Conservation (phyloP, 768 basidiomycete species). For the Astraeus odoratus region DNA sequence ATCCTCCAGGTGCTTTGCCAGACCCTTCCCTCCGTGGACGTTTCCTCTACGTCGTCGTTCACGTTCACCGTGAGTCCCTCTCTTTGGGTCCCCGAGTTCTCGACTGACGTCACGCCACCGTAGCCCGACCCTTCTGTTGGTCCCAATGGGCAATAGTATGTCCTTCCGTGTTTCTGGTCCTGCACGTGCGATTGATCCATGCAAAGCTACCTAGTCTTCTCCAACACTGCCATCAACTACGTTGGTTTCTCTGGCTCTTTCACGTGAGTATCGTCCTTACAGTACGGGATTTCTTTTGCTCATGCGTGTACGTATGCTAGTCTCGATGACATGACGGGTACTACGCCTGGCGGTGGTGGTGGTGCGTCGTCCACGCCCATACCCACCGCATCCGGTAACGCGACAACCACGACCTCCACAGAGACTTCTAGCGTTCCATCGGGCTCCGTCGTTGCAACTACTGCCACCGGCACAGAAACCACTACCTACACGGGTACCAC, state of each 20-base stretch:
- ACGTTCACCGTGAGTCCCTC: conserved; percentile 46
- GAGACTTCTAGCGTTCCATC: conserved; percentile 6
- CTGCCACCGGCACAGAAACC: conserved; percentile 4
- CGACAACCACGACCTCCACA: conserved; percentile 11
- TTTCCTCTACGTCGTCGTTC: conserved; percentile 39
- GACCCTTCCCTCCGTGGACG: conserved; percentile 48
- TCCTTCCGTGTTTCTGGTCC: conserved; percentile 1
- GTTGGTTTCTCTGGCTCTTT: conserved; percentile 49
- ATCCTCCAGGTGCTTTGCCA: conserved; percentile 48
- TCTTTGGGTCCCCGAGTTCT: background rate
- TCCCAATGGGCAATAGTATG: conserved; percentile 52
- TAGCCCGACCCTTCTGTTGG: conserved; percentile 54
- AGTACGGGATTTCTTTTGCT: background rate
- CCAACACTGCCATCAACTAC: conserved; percentile 31
- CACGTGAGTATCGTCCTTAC: conserved; percentile 31
- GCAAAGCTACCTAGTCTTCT: conserved; percentile 57
- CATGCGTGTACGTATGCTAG: conserved; percentile 26
- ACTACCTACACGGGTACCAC: conserved; percentile 2
- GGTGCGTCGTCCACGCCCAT: conserved; percentile 14
- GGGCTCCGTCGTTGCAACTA: background rate
- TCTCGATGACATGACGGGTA: conserved; percentile 54
- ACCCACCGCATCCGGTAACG: conserved; percentile 5
- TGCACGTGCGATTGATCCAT: conserved; percentile 3
- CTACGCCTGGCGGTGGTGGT: conserved; percentile 18
- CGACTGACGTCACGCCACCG: background rate